These are phyloP conservation scores for Saturnispora ahearnii DNA, from an alignment of 805 yeast species.

Conservation along the genomic window DNA sequence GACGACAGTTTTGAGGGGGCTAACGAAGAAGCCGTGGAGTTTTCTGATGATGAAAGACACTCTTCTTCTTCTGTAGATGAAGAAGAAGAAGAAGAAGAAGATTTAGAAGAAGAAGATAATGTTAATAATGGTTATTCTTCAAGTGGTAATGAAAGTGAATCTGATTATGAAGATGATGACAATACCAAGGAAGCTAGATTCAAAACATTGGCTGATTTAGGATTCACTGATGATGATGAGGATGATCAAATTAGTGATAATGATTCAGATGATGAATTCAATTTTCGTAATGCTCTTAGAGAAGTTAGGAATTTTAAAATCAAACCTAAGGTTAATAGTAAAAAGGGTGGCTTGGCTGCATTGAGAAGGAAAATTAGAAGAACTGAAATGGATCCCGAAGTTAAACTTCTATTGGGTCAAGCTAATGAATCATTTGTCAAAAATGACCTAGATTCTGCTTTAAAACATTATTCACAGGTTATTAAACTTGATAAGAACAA, in stretches of 20 bases:
- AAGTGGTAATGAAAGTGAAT: conserved; percentile 7
- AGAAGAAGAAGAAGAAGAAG: conserved; percentile 17
- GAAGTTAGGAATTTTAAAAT: conserved; percentile 57
- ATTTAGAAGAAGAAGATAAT: conserved; percentile 12
- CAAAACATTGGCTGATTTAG: conserved; percentile 19
- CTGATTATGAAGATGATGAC: conserved; percentile 16
- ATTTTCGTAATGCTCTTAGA: conserved; percentile 54
- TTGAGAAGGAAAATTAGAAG: conserved; percentile 32
- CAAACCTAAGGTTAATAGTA: conserved; percentile 24
- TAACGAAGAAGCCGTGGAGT: conserved; percentile 30
- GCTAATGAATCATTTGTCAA: conserved; percentile 78
- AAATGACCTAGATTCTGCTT: conserved; percentile 51
- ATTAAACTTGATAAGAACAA: conserved; percentile 70
- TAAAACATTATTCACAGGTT: conserved; percentile 53
- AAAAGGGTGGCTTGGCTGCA: conserved; percentile 29
- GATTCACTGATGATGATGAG: conserved; percentile 24
- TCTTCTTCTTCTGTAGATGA: conserved; percentile 9
- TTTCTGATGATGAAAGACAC: conserved; percentile 16
- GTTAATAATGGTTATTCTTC: not conserved
- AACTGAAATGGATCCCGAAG: conserved; percentile 60
- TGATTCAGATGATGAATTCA: conserved; percentile 35
- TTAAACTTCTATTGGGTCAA: conserved; percentile 50
- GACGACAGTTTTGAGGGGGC: conserved; percentile 22
- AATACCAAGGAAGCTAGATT: conserved; percentile 14
- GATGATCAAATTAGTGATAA: conserved; percentile 24